Evolutionary conservation across 176 grass and related monocot genomes (phyloP).

Genomic region (Ensete ventricosum): DNA sequence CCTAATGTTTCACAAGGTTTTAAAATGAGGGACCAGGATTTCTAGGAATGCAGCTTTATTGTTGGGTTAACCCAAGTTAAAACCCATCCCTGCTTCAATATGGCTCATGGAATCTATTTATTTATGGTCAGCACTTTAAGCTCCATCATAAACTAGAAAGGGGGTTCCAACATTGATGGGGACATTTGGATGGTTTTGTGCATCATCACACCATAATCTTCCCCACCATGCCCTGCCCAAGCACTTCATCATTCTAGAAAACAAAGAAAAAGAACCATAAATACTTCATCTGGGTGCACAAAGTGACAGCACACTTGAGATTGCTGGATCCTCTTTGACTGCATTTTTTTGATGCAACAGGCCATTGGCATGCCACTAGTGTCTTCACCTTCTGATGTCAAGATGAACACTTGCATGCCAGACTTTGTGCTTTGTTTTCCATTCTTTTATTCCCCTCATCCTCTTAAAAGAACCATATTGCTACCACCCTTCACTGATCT

Average conservation of each 20-base stretch:
- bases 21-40: no score
- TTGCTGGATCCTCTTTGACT: no score
- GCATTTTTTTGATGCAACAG: background rate
- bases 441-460: background rate
- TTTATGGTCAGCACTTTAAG: background rate
- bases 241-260: background rate
- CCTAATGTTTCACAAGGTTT: background rate
- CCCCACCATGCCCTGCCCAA: background rate
- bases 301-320: background rate
- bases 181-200: background rate
- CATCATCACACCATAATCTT: background rate
- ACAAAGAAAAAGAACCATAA: background rate
- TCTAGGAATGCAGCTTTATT: no score
- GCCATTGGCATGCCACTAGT: background rate
- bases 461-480: background rate
- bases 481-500: no score
- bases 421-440: background rate
- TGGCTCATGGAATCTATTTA: background rate
- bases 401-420: slow-evolving; percentile 1
- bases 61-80: background rate
- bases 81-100: background rate
- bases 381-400: background rate
- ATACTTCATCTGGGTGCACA: background rate
- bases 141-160: background rate
- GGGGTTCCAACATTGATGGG: background rate